Base-by-base conservation (phyloP, 2,329 filamentous ascomycete species). In the Cercospora sp. region DNA sequence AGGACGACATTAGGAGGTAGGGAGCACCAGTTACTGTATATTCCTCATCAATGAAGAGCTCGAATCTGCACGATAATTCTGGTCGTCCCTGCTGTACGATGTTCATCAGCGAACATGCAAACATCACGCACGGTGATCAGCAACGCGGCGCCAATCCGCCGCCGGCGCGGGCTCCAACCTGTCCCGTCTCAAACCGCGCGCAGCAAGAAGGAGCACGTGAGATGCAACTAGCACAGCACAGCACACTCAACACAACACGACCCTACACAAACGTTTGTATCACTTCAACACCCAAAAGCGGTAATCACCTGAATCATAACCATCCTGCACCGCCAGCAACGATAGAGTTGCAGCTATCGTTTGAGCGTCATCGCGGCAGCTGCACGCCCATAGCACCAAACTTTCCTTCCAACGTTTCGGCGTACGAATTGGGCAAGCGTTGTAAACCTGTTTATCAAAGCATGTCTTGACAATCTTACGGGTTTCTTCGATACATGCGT, bases 331-430 rank as follows among this genome's bases (percentile, higher is more conserved):
- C 21, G 45, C 49, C 21, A 28, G 49, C 24, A 28, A 32, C n/a
- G 55, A 37, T 59, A 59, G 13, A 59, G 30, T 58, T 49, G 30
- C 58, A 34, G 37, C 55, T 37, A 59, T 34, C 55, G 28, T 59
- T 32, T 59, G 55, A 37, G 37, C 30, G 30, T 24, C 18, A 32
- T 32, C 55, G 32, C 8, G 28, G 37, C 37, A 43, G 16, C 55
- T 59, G 55, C 55, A 59, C 21, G 45, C 53, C 28, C 16, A 32
- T 59, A 59, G 3, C 55, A 59, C 16, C 28, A 37, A 21, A 18
- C 9, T 32, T 59, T 32, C n/a, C 28, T 37, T 26, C 13, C 49
- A 32, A 59, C 16, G 55, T 59, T 59, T 59, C 53, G 30, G 53
- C 53, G 16, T 32, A n/a, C 53, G 13, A 30, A 34, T 58, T n/a